Base-by-base conservation (phyloP, 78 protist species). In the Dictyostelium purpureum region DNA sequence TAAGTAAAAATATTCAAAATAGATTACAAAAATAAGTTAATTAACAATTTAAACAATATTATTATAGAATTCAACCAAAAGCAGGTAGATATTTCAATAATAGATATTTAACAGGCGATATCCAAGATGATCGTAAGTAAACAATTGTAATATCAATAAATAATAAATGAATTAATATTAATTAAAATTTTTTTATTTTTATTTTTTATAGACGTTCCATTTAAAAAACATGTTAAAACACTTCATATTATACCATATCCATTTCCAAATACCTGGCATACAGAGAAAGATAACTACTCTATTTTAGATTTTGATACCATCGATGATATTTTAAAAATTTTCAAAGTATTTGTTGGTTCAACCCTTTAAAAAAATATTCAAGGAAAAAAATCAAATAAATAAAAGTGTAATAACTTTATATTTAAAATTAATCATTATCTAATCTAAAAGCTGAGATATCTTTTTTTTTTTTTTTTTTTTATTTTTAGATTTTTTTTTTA, bases 91-190 rank as follows among this genome's bases (percentile, higher is more conserved):
- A 83, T 24, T 83, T 83, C 40, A 42, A 40, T 19, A 35, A 45
- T 47, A 28, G n/a, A 37, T 24, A 11, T 38, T 3, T 71, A 7
- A 12, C 28, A 4, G 7, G 19, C 4, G 54, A 67, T 21, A 49
- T 83, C 40, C 81, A 83, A 71, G 90, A 83, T 56, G 90, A 83
- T 21, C 90, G 40, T 67, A 81, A n/a, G n/a, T n/a, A n/a, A n/a
- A n/a, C n/a, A n/a, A n/a, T n/a, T n/a, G n/a, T 70, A 51, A n/a
- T 70, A 70, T 70, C 10, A 47, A 47, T 10, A 7, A 7, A 21
- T 28, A 61, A 14, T 11, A 61, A 61, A 28, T 61, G 7, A 16
- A 61, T 28, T 26, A 11, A 61, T 16, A 61, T 61, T 11, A 7
- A 61, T 61, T 11, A 6, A 6, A n/a, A n/a, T 11, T 11, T 6